These are phyloP conservation scores for Paecilomyces niveus DNA, from an alignment of 2,329 filamentous ascomycete genomes.

Conservation along the genomic window DNA sequence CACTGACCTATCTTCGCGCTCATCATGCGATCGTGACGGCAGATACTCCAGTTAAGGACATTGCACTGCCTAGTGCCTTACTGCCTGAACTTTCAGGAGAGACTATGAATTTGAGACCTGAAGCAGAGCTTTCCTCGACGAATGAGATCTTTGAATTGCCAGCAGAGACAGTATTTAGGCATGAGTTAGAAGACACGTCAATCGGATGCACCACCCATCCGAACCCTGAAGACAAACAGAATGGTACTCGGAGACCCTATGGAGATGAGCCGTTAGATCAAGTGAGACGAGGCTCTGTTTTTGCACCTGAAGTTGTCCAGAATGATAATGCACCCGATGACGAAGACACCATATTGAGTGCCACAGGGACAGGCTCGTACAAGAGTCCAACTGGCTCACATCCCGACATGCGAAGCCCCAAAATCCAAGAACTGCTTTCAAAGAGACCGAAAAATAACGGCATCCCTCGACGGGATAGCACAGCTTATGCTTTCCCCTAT, in stretches of 20 bases:
- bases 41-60: conserved; percentile 29
- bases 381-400: conserved; percentile 10
- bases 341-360: conserved; percentile 7
- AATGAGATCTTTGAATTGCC: conserved; percentile 30
- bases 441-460: conserved; percentile 28
- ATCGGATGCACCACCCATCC: conserved; percentile 3
- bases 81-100: conserved; percentile 26
- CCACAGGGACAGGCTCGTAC: conserved; percentile 7
- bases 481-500: conserved; percentile 20
- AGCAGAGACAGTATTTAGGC: conserved; percentile 19
- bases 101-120: conserved; percentile 25
- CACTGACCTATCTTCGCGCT: conserved; percentile 48
- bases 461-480: conserved; percentile 20
- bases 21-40: conserved; percentile 50
- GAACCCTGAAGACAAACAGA: not conserved
- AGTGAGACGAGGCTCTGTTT: conserved; percentile 34
- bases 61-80: conserved; percentile 14
- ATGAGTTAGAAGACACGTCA: conserved; percentile 34
- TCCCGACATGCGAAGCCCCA: conserved; percentile 21
- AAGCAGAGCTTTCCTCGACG: conserved; percentile 22
- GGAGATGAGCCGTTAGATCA: conserved; percentile 25
- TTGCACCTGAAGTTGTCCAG: conserved; percentile 41
- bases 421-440: conserved; percentile 30
- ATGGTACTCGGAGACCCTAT: conserved; percentile 2
- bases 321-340: conserved; percentile 10